phyloP scores from a whole-genome alignment of 225 moss, liverwort and hornwort species.

The Pseudisothecium myosuroides region DNA sequence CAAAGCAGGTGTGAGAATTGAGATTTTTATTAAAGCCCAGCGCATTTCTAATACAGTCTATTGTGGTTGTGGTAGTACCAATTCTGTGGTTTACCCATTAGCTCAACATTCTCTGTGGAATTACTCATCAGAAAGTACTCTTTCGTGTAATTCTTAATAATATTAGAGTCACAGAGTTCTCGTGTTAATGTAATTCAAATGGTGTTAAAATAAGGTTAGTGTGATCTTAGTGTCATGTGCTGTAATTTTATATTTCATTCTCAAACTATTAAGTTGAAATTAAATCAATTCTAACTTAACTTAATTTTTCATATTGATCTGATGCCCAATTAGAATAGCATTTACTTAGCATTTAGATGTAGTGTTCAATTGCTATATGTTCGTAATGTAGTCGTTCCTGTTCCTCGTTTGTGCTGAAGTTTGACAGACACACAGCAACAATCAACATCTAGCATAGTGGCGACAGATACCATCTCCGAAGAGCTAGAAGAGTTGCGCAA shows the following conservation, averaged over 20 bases:
- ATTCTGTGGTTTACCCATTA: not conserved
- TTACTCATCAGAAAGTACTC: not conserved
- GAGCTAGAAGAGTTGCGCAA: conserved; percentile 22
- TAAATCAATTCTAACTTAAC: not conserved
- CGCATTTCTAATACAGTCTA: not conserved
- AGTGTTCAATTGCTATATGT: not conserved
- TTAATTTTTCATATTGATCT: not conserved
- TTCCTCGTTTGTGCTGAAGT: conserved; percentile 6
- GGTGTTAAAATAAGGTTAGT: not conserved
- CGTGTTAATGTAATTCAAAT: not conserved
- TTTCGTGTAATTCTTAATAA: not conserved
- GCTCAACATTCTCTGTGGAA: not conserved
- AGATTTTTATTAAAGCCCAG: not conserved
- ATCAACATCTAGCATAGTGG: not conserved
- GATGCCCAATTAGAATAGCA: not conserved
- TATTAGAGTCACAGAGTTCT: not conserved
- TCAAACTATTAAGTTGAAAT: not conserved
- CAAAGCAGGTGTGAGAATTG: conserved; percentile 10
- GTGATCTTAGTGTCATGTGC: not conserved
- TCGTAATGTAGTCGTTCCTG: not conserved
- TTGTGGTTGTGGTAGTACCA: not conserved
- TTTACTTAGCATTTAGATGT: not conserved
- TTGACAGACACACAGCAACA: not conserved
- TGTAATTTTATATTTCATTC: not conserved
- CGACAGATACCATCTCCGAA: not conserved